Percentiles rank a stretch among this genome's conserved stretches.
These are phyloP conservation scores for Uronychia setigera DNA, from an alignment of 73 alveolate genomes.

Conservation along the genomic window DNA sequence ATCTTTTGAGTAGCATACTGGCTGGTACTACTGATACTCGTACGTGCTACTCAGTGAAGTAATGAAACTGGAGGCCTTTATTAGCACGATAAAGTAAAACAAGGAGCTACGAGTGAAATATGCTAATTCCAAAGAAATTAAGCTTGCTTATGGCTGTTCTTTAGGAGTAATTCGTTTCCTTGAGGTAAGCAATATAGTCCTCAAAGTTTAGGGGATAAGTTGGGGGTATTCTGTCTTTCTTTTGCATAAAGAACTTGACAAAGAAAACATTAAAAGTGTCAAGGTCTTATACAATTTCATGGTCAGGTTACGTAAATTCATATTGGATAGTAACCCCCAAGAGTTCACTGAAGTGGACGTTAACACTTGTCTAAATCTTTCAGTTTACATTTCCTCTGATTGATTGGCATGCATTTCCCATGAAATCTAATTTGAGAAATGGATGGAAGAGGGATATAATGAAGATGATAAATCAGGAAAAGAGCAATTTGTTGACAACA, in stretches of 20 bases:
- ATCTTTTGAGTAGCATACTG: constrained; percentile 25
- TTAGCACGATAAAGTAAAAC: constrained; percentile 13
- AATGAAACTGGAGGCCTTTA: constrained; percentile 8
- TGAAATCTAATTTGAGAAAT: not conserved
- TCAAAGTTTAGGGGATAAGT: constrained; percentile 48
- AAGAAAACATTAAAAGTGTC: constrained; percentile 26
- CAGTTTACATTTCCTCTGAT: not conserved
- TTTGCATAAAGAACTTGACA: constrained; percentile 50
- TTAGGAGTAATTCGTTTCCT: constrained; percentile 47
- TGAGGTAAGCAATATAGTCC: constrained; percentile 12
- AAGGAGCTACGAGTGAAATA: constrained; percentile 8
- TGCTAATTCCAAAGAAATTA: constrained; percentile 14
- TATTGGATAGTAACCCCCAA: not conserved
- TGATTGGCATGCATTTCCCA: not conserved
- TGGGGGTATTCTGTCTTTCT: constrained; percentile 61
- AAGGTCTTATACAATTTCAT: constrained; percentile 39
- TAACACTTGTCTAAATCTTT: not conserved
- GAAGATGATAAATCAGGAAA: not conserved
- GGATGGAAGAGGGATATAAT: not conserved
- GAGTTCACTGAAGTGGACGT: not conserved
- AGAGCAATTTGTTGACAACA: not conserved
- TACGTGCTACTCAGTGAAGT: constrained; percentile 40
- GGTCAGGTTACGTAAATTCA: constrained; percentile 25
- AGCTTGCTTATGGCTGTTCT: constrained; percentile 24
- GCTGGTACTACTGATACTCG: constrained; percentile 48